phyloP scores from a whole-genome alignment of 2,329 filamentous ascomycete species.

The Paraconiothyrium brasiliense region DNA sequence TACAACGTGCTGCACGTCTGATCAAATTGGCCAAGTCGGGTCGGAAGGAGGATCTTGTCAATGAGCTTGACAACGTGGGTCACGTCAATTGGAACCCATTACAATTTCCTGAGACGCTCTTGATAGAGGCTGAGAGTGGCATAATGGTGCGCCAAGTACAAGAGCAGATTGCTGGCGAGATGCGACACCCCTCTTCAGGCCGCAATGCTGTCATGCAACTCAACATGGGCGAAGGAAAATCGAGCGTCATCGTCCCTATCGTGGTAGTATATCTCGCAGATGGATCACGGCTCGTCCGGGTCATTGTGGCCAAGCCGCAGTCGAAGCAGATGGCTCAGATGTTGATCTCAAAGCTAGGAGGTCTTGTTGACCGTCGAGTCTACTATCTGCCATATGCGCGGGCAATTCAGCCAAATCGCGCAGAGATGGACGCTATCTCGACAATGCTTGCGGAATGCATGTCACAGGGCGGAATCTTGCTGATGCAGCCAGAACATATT shows the following conservation, averaged over 20 bases:
- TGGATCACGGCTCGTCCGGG: slow-evolving; percentile 58
- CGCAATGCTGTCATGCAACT: slow-evolving; percentile 43
- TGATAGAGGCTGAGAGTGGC: slow-evolving; percentile 71
- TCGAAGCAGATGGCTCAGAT: slow-evolving; percentile 68
- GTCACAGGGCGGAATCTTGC: slow-evolving; percentile 61
- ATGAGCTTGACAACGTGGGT: slow-evolving; percentile 59
- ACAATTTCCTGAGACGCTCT: slow-evolving; percentile 66
- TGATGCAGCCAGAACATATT: slow-evolving; percentile 71
- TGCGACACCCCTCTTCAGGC: slow-evolving; percentile 53
- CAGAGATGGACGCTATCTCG: slow-evolving; percentile 49
- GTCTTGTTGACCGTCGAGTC: slow-evolving; percentile 63
- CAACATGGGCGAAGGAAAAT: slow-evolving; percentile 48
- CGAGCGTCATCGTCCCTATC: slow-evolving; percentile 40
- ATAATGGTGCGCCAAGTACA: slow-evolving; percentile 70
- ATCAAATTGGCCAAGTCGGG: slow-evolving; percentile 21
- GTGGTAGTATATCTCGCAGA: slow-evolving; percentile 23
- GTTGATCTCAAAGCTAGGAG: slow-evolving; percentile 64
- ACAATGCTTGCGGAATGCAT: slow-evolving; percentile 58
- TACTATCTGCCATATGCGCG: slow-evolving; percentile 69
- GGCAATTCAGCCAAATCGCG: slow-evolving; percentile 47
- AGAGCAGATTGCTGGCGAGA: slow-evolving; percentile 64
- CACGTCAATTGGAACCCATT: slow-evolving; percentile 65
- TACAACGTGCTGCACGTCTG: slow-evolving; percentile 42
- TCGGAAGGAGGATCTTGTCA: slow-evolving; percentile 26
- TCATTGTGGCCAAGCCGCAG: slow-evolving; percentile 70